Percentiles rank a stretch among this genome's conserved stretches.
phyloP scores from a whole-genome alignment of 2,329 filamentous ascomycete genomes.

The Cytospora schulzeri region DNA sequence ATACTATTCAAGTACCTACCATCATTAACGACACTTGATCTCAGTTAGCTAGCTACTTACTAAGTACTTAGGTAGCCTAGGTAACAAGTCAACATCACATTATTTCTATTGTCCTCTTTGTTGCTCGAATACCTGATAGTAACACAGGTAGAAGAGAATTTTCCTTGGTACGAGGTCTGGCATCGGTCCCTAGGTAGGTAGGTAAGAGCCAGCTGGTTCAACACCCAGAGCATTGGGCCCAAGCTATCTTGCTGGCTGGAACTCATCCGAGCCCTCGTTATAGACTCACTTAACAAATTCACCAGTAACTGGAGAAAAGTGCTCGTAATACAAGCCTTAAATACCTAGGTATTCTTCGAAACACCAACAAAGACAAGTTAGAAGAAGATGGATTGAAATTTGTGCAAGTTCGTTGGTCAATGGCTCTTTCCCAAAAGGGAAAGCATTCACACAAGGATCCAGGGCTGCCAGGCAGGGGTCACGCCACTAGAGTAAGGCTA shows the following conservation, averaged over 20 bases:
- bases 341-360: background rate
- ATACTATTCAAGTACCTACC: no score
- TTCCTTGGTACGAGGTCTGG: no score
- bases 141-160: no score
- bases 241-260: slow-evolving; percentile 28
- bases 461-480: background rate
- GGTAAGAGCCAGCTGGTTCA: no score
- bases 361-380: background rate
- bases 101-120: no score
- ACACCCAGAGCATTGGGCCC: slow-evolving; percentile 38
- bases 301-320: no score
- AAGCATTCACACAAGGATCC: background rate
- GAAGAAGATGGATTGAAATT: background rate
- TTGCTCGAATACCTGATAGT: no score
- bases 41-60: background rate
- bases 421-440: background rate
- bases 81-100: slow-evolving; percentile 24
- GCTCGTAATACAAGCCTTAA: no score
- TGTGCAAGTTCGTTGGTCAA: background rate
- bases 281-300: no score
- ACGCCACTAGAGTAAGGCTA: background rate
- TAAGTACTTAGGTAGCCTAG: background rate
- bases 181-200: no score
- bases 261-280: slow-evolving; percentile 27
- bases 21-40: background rate